phyloP scores from a whole-genome alignment of 2,329 filamentous ascomycete species.

The Curvularia sp. region DNA sequence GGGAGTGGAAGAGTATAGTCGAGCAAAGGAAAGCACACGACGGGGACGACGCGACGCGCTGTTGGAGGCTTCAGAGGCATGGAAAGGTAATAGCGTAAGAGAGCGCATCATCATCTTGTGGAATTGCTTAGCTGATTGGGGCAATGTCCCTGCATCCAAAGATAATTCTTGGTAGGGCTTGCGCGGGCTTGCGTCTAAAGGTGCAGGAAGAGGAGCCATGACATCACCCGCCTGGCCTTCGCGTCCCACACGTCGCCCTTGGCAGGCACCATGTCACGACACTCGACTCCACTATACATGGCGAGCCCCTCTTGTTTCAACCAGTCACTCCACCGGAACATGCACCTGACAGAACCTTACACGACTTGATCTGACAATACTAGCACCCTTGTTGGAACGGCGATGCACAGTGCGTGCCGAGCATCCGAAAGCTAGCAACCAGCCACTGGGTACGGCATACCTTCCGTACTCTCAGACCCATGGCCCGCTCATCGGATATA shows the following conservation, averaged over 20 bases:
- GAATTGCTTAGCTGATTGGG: conserved; percentile 13
- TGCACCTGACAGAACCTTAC: neutral
- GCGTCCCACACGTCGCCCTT: conserved; percentile 19
- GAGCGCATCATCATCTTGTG: conserved; percentile 25
- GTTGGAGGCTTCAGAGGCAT: neutral
- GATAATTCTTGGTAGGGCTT: conserved; percentile 21
- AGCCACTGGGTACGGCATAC: neutral
- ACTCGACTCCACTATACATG: neutral
- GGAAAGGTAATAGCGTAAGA: conserved; percentile 12
- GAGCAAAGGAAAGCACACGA: conserved; percentile 8
- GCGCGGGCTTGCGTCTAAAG: conserved; percentile 8
- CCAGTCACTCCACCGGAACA: neutral
- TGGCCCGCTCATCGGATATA: neutral
- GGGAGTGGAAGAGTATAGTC: neutral
- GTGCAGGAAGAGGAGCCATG: conserved; percentile 11
- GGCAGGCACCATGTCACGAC: conserved; percentile 21
- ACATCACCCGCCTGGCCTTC: conserved; percentile 22
- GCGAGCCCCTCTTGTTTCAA: neutral
- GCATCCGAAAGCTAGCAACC: conserved; percentile 6
- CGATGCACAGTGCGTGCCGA: conserved; percentile 7
- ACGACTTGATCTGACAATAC: neutral
- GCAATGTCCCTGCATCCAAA: conserved; percentile 18
- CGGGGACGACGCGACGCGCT: conserved; percentile 15
- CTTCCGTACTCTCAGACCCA: neutral
- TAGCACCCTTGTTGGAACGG: neutral